A percentile compares a stretch with the other conserved stretches of the same genome.
Conservation (phyloP, 2,329 filamentous ascomycete species). For the Magnaporthiopsis rhizophila region DNA sequence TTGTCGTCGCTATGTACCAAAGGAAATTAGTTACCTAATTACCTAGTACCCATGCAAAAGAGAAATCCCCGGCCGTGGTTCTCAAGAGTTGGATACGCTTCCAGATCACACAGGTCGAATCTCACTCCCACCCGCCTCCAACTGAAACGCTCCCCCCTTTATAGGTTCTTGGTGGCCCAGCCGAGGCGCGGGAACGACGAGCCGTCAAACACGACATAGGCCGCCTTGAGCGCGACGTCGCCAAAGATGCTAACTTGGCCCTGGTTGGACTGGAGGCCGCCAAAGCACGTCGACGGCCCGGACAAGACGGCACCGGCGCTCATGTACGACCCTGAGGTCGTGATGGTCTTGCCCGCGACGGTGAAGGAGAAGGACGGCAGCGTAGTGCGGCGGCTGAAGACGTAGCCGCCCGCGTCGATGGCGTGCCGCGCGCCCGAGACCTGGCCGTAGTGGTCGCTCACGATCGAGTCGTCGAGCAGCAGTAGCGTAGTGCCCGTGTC, state of each 20-base stretch:
- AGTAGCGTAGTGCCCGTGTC: slow-evolving; percentile 56
- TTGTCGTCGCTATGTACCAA: too few species aligned
- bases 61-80: too few species aligned
- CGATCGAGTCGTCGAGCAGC: slow-evolving; percentile 38
- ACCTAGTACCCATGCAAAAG: too few species aligned
- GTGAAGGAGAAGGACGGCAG: slow-evolving; percentile 42
- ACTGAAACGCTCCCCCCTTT: too few species aligned
- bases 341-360: slow-evolving; percentile 36
- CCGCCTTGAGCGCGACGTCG: slow-evolving; percentile 19
- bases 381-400: slow-evolving; percentile 38
- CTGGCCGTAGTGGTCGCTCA: slow-evolving; percentile 42
- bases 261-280: slow-evolving; percentile 8
- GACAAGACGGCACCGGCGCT: slow-evolving; percentile 36
- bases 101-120: too few species aligned
- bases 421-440: slow-evolving; percentile 34
- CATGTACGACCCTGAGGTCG: slow-evolving; percentile 40
- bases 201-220: slow-evolving; percentile 19
- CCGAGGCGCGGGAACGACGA: slow-evolving; percentile 14
- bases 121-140: too few species aligned
- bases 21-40: too few species aligned
- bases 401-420: slow-evolving; percentile 38
- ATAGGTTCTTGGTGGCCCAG: slow-evolving; percentile 16
- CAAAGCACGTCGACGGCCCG: slow-evolving; percentile 16
- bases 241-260: slow-evolving; percentile 19
- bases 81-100: too few species aligned